A percentile compares a stretch with the other conserved stretches of the same genome.
Conservation (phyloP, 139 green algal genomes). For the Microglena sp. region DNA sequence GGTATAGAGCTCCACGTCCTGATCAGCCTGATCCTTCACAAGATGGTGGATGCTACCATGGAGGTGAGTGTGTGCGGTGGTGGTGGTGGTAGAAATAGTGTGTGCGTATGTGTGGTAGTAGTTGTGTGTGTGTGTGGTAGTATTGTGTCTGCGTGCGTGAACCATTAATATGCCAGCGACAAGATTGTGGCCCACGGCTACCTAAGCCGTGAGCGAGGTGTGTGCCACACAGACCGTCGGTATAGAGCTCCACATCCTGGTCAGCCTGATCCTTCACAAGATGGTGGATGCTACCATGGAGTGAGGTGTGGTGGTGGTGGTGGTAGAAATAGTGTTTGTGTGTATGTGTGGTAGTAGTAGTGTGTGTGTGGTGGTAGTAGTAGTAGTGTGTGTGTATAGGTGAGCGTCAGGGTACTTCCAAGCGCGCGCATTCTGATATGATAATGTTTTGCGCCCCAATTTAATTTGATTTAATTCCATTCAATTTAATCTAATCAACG, state of each 20-base stretch:
- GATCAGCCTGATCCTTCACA: neutral
- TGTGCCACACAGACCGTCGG: constrained; percentile 43
- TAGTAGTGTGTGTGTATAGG: neutral
- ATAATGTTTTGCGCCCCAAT: neutral
- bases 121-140: neutral
- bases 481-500: too few relatives aligned
- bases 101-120: neutral
- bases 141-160: constrained; percentile 35
- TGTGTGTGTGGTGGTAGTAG: neutral
- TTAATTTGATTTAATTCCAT: too few relatives aligned
- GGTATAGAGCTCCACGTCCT: neutral
- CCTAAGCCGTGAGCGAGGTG: constrained; percentile 64
- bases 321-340: neutral
- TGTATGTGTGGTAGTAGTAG: neutral
- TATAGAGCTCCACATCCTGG: constrained; percentile 47
- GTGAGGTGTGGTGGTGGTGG: constrained; percentile 24
- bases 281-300: constrained; percentile 65
- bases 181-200: constrained; percentile 44
- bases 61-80: neutral
- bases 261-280: constrained; percentile 91
- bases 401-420: neutral
- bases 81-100: neutral
- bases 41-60: neutral
- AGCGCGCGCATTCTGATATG: neutral
- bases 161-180: constrained; percentile 64